Conservation (phyloP, 331 rosid species). For the Dryas integrifolia region DNA sequence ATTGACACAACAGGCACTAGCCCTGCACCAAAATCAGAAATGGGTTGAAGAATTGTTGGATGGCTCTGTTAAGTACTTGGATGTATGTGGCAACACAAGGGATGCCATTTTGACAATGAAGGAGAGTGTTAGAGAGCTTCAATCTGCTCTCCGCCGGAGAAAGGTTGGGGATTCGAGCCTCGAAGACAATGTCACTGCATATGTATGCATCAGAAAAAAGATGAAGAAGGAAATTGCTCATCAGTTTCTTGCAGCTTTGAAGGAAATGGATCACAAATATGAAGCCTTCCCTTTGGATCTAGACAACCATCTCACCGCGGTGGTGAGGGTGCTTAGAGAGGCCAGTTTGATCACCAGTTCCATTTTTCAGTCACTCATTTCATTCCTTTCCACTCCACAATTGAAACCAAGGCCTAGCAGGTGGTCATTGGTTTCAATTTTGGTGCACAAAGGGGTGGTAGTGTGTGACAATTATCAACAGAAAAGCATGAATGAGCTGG, state of each 20-base stretch:
- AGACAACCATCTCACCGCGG: constrained; percentile 39
- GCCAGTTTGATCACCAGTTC: constrained; percentile 45
- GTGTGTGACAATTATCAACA: constrained; percentile 25
- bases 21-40: constrained; percentile 39
- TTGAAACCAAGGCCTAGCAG: constrained; percentile 48
- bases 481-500: constrained; percentile 46
- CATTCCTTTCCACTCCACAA: constrained; percentile 45
- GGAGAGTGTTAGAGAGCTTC: constrained; percentile 40
- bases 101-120: constrained; percentile 42
- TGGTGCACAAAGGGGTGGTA: constrained; percentile 49
- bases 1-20: constrained; percentile 49
- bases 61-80: constrained; percentile 50
- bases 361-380: constrained; percentile 45
- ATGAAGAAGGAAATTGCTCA: constrained; percentile 44
- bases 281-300: constrained; percentile 31
- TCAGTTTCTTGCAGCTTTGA: constrained; percentile 38
- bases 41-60: constrained; percentile 63
- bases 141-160: constrained; percentile 55
- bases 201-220: constrained; percentile 40
- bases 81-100: constrained; percentile 44
- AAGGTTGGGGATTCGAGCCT: constrained; percentile 45
- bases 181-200: constrained; percentile 30
- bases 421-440: constrained; percentile 62
- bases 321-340: constrained; percentile 55
- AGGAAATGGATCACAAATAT: constrained; percentile 38